phyloP scores from a whole-genome alignment of 192 early-diverging fungal species.

The Spizellomyces punctatus region DNA sequence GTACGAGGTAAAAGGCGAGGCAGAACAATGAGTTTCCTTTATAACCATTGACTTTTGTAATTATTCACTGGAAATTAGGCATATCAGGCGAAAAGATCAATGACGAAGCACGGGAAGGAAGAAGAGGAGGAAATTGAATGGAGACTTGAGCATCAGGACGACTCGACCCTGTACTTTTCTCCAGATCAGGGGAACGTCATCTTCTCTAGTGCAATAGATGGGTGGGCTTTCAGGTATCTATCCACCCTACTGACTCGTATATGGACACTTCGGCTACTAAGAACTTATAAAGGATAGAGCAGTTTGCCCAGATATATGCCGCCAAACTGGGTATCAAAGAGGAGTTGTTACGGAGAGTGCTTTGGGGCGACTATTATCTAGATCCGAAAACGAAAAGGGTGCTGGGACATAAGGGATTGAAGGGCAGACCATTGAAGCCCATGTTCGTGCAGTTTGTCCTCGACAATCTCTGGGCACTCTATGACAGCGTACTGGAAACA shows the following conservation, averaged over 20 bases:
- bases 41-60: no score
- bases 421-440: slow-evolving; percentile 83
- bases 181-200: slow-evolving; percentile 96
- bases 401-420: slow-evolving; percentile 80
- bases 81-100: slow-evolving; percentile 11
- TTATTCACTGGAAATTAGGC: not conserved
- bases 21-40: not conserved
- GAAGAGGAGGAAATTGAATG: slow-evolving; percentile 68
- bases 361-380: slow-evolving; percentile 98
- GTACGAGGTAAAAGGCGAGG: slow-evolving; percentile 51
- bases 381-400: slow-evolving; percentile 95
- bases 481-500: slow-evolving; percentile 66
- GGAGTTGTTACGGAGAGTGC: slow-evolving; percentile 68
- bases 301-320: slow-evolving; percentile 92
- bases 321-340: slow-evolving; percentile 87
- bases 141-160: slow-evolving; percentile 88
- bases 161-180: slow-evolving; percentile 93
- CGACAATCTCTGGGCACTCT: slow-evolving; percentile 93
- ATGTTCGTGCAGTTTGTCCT: slow-evolving; percentile 97
- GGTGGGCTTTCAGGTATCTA: slow-evolving; percentile 87
- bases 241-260: not conserved
- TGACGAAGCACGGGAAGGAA: slow-evolving; percentile 12
- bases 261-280: slow-evolving; percentile 19
- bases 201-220: slow-evolving; percentile 94
- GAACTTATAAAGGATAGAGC: slow-evolving; percentile 61